A percentile compares a stretch with the other conserved stretches of the same genome.
phyloP scores from a whole-genome alignment of 345 rosid species.

The Eucalyptus pauciflora region DNA sequence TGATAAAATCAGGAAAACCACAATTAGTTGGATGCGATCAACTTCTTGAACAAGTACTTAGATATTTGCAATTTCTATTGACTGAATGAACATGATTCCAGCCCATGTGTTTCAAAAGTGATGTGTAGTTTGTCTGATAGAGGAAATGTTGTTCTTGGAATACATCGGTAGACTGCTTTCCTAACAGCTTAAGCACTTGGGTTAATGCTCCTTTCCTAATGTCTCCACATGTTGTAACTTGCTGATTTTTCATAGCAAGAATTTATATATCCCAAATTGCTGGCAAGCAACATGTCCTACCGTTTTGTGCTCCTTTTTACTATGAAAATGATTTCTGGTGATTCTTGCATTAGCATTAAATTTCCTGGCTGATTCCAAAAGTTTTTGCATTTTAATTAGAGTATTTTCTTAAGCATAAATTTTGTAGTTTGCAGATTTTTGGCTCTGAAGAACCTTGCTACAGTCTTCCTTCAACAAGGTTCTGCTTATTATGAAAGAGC shows the following conservation, averaged over 20 bases:
- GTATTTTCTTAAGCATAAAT: neutral
- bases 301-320: neutral
- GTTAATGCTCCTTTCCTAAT: neutral
- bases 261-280: neutral
- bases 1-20: neutral
- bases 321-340: neutral
- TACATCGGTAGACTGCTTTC: neutral
- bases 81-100: neutral
- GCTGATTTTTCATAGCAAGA: neutral
- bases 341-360: neutral
- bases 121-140: neutral
- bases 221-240: neutral
- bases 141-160: neutral
- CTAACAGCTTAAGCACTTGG: neutral
- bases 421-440: constrained; percentile 55
- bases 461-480: constrained; percentile 88
- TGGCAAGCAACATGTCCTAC: neutral
- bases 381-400: neutral
- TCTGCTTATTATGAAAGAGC: constrained; percentile 75
- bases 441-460: constrained; percentile 87
- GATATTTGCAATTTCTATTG: neutral
- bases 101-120: neutral
- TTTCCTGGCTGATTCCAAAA: neutral
- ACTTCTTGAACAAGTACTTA: neutral
- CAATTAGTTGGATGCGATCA: neutral